Conservation (phyloP, 176 grass and related monocot genomes). For the Pontederia paniculata region DNA sequence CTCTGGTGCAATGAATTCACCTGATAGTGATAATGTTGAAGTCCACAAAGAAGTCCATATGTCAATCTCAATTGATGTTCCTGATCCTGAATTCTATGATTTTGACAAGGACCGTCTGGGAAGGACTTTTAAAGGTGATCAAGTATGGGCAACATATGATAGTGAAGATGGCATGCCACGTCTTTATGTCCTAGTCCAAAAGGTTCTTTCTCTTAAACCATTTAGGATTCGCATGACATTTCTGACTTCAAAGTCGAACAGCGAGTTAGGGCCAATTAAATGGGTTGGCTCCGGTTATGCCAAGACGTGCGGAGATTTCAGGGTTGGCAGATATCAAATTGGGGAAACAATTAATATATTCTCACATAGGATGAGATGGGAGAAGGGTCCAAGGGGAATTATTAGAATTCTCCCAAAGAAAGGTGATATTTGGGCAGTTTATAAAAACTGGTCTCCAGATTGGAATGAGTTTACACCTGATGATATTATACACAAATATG, state of each 20-base stretch:
- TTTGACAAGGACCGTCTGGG: slow-evolving; percentile 89
- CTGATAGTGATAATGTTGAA: slow-evolving; percentile 25
- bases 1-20: slow-evolving; percentile 15
- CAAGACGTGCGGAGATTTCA: slow-evolving; percentile 89
- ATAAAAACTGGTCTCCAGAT: slow-evolving; percentile 60
- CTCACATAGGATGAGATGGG: slow-evolving; percentile 88
- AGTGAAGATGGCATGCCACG: slow-evolving; percentile 97
- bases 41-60: slow-evolving; percentile 24
- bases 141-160: slow-evolving; percentile 92
- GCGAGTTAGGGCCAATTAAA: slow-evolving; percentile 56
- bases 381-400: slow-evolving; percentile 67
- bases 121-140: slow-evolving; percentile 62
- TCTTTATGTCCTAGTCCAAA: slow-evolving; percentile 84
- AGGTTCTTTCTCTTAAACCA: slow-evolving; percentile 67
- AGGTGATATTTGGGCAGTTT: slow-evolving; percentile 87
- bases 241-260: slow-evolving; percentile 64
- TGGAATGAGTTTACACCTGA: slow-evolving; percentile 69
- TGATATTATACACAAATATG: slow-evolving; percentile 82
- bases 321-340: slow-evolving; percentile 60
- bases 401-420: slow-evolving; percentile 79
- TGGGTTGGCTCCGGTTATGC: slow-evolving; percentile 74
- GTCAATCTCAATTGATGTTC: slow-evolving; percentile 69
- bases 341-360: slow-evolving; percentile 77
- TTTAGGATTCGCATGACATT: slow-evolving; percentile 83
- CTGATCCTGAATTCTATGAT: slow-evolving; percentile 90